These are phyloP conservation scores for Amanita muscaria DNA, from an alignment of 768 basidiomycete genomes.

Conservation along the genomic window DNA sequence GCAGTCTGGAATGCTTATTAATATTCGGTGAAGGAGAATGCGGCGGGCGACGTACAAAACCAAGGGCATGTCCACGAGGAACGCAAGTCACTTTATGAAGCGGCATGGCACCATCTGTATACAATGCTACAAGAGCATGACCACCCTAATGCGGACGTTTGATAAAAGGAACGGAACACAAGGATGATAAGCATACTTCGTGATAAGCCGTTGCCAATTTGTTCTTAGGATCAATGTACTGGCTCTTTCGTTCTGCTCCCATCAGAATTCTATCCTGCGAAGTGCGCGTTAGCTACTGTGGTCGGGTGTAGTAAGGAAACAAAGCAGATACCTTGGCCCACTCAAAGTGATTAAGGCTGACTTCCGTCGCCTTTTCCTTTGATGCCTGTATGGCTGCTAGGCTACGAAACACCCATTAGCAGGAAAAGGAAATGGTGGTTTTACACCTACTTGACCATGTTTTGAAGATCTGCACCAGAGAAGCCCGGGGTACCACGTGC, in stretches of 20 bases:
- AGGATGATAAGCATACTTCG: slow-evolving; percentile 45
- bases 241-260: slow-evolving; percentile 91
- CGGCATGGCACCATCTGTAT: slow-evolving; percentile 93
- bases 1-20: slow-evolving; percentile 43
- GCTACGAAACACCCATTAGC: slow-evolving; percentile 22
- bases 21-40: too few relatives aligned
- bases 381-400: slow-evolving; percentile 94
- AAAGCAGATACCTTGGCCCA: slow-evolving; percentile 76
- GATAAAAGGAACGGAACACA: slow-evolving; percentile 2
- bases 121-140: slow-evolving; percentile 89
- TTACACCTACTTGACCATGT: slow-evolving; percentile 83
- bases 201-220: slow-evolving; percentile 94
- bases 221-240: slow-evolving; percentile 78
- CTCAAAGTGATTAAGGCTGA: slow-evolving; percentile 80
- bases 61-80: slow-evolving; percentile 90
- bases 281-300: background rate
- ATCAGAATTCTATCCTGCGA: slow-evolving; percentile 84
- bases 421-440: slow-evolving; percentile 4
- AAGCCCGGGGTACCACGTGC: slow-evolving; percentile 95
- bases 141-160: slow-evolving; percentile 49
- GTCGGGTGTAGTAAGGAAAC: background rate
- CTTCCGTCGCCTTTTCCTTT: slow-evolving; percentile 66
- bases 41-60: slow-evolving; percentile 55
- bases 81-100: slow-evolving; percentile 97
- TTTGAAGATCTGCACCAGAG: slow-evolving; percentile 94